A percentile compares a stretch with the other conserved stretches of the same genome.
Conservation (phyloP, 2,329 filamentous ascomycete species). For the Alternaria sp. region DNA sequence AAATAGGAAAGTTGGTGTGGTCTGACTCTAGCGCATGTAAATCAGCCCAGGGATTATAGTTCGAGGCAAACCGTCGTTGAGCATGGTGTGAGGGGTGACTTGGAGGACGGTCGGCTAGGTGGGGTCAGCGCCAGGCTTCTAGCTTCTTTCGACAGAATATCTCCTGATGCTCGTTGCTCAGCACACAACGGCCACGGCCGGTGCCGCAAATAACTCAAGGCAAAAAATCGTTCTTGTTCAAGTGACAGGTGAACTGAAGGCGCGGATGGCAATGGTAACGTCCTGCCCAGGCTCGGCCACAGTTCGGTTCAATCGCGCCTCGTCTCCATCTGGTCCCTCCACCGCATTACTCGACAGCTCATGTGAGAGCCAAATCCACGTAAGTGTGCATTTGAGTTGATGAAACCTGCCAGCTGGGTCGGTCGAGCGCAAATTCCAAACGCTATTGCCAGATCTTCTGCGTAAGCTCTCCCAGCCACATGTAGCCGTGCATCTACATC, state of each 20-base stretch:
- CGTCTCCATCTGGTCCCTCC: slow-evolving; percentile 3
- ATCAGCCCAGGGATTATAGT: slow-evolving; percentile 17
- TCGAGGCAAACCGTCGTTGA: slow-evolving; percentile 3
- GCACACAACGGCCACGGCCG: slow-evolving; percentile 10
- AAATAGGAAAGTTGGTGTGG: slow-evolving; percentile 15
- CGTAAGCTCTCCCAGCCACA: slow-evolving; percentile 18
- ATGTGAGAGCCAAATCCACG: slow-evolving; percentile 13
- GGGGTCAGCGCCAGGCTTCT: slow-evolving; percentile 25
- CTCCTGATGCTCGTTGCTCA: slow-evolving; percentile 30
- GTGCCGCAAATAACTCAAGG: background rate
- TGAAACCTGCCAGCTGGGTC: slow-evolving; percentile 17
- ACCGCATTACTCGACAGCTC: slow-evolving; percentile 5
- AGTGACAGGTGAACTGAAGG: background rate
- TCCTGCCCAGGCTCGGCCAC: background rate
- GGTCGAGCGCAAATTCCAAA: slow-evolving; percentile 31
- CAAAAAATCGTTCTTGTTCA: background rate
- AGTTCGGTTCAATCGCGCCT: slow-evolving; percentile 1
- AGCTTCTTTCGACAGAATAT: slow-evolving; percentile 23
- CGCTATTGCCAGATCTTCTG: slow-evolving; percentile 9
- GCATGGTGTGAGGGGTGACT: slow-evolving; percentile 34
- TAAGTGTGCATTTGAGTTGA: slow-evolving; percentile 13
- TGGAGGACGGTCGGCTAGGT: slow-evolving; percentile 11
- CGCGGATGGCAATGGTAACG: background rate
- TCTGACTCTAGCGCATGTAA: slow-evolving; percentile 23
- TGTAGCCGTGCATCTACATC: slow-evolving; percentile 6